Evolutionary conservation across 2,329 filamentous ascomycete species (phyloP).

Genomic region (Scytalidium lignicola): DNA sequence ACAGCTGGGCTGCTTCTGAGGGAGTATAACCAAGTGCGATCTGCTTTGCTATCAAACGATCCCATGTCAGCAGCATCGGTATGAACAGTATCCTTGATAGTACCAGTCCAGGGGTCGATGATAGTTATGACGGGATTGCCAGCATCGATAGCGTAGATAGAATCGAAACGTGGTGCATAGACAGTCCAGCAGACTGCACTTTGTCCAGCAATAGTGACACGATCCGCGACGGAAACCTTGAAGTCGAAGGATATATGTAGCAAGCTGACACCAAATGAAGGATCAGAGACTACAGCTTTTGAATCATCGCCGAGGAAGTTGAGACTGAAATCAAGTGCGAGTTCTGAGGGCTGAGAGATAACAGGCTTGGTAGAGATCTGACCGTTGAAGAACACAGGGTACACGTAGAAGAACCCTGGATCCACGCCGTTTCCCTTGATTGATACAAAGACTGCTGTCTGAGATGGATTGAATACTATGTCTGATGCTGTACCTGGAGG

Average conservation of each 20-base stretch:
- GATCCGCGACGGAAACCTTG: conserved; percentile 1
- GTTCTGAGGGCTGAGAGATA: conserved; percentile 5
- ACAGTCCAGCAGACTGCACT: conserved; percentile 12
- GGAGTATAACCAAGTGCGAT: conserved; percentile 10
- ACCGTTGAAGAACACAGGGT: conserved; percentile 3
- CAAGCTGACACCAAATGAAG: conserved; percentile 9
- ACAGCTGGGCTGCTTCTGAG: conserved; percentile 5
- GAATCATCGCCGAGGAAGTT: conserved; percentile 10
- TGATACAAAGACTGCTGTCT: conserved; percentile 43
- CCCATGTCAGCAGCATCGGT: conserved; percentile 3
- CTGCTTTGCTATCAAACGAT: conserved; percentile 9
- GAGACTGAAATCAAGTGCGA: conserved; percentile 10
- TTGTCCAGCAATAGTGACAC: conserved; percentile 7
- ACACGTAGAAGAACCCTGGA: conserved; percentile 12
- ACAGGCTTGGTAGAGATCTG: conserved; percentile 6
- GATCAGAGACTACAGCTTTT: conserved; percentile 9
- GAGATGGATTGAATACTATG: conserved; percentile 49
- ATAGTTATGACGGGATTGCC: conserved; percentile 5
- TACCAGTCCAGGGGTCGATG: conserved; percentile 7
- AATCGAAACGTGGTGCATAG: conserved; percentile 8
- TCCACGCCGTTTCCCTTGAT: conserved; percentile 47
- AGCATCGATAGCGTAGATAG: conserved; percentile 9
- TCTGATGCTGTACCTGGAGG: conserved; percentile 53
- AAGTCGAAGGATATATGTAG: conserved; percentile 6
- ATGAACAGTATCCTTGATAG: conserved; percentile 2